Evolutionary conservation across 306 rosid genomes (phyloP).

Genomic region (Ammopiptanthus mongolicus): DNA sequence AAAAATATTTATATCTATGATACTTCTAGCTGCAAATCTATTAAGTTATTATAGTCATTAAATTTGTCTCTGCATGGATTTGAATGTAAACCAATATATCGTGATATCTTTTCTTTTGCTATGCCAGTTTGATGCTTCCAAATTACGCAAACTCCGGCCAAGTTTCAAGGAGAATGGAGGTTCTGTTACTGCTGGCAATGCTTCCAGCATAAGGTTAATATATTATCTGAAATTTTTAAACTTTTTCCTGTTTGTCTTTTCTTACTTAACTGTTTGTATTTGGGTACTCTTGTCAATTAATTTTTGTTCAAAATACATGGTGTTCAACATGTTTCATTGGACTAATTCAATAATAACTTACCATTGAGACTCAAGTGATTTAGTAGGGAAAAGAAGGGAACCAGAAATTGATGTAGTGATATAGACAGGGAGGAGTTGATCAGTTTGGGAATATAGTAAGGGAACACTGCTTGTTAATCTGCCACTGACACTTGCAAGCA

Average conservation of each 20-base stretch:
- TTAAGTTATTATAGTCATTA: neutral
- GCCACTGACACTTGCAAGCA: neutral
- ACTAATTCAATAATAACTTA: neutral
- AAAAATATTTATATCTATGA: neutral
- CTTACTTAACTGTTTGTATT: neutral
- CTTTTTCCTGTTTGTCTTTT: neutral
- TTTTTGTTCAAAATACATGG: neutral
- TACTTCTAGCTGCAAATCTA: conserved; percentile 6
- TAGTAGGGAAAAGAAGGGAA: neutral
- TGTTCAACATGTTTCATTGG: neutral
- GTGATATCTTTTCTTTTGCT: conserved; percentile 17
- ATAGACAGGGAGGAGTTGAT: neutral
- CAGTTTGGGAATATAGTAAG: neutral
- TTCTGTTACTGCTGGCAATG: conserved; percentile 96
- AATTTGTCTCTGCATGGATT: neutral
- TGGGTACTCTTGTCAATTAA: neutral
- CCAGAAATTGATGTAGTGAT: neutral
- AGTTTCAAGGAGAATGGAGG: conserved; percentile 95
- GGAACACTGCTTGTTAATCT: neutral
- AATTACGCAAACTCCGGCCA: conserved; percentile 93
- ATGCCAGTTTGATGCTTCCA: conserved; percentile 85
- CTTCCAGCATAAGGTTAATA: conserved; percentile 91
- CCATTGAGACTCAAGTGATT: neutral
- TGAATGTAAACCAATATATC: neutral
- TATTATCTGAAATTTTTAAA: neutral